phyloP scores from a whole-genome alignment of 176 grass and related monocot genomes.

The Guadua angustifolia region DNA sequence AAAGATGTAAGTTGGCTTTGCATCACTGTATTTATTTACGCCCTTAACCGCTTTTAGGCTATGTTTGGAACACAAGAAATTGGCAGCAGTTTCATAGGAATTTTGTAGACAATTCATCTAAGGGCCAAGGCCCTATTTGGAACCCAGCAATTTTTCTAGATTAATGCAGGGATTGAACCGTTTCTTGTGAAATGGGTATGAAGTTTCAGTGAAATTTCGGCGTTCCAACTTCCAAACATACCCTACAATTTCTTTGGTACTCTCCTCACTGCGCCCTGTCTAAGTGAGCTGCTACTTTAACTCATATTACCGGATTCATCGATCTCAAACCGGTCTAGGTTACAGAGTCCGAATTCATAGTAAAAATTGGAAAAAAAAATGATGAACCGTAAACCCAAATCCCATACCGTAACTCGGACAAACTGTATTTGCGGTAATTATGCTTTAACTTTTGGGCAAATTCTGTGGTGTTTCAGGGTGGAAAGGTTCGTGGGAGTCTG shows the following conservation, averaged over 20 bases:
- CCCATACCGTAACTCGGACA: too few relatives aligned
- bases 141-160: neutral
- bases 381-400: too few relatives aligned
- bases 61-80: neutral
- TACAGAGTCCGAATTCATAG: too few relatives aligned
- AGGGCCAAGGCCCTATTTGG: too few relatives aligned
- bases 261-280: neutral
- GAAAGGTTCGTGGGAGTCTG: constrained; percentile 71
- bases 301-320: too few relatives aligned
- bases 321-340: too few relatives aligned
- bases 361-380: too few relatives aligned
- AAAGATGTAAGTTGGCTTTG: constrained; percentile 68
- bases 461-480: constrained; percentile 55
- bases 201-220: neutral
- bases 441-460: neutral
- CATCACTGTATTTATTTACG: neutral
- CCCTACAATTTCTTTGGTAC: too few relatives aligned
- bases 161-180: neutral
- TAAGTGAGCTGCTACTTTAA: neutral
- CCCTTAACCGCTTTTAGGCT: neutral
- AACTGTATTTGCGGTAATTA: too few relatives aligned
- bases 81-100: neutral
- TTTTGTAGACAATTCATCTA: neutral
- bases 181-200: neutral
- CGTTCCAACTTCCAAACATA: neutral